phyloP scores from a whole-genome alignment of 345 rosid species.

The Barbarea vulgaris region DNA sequence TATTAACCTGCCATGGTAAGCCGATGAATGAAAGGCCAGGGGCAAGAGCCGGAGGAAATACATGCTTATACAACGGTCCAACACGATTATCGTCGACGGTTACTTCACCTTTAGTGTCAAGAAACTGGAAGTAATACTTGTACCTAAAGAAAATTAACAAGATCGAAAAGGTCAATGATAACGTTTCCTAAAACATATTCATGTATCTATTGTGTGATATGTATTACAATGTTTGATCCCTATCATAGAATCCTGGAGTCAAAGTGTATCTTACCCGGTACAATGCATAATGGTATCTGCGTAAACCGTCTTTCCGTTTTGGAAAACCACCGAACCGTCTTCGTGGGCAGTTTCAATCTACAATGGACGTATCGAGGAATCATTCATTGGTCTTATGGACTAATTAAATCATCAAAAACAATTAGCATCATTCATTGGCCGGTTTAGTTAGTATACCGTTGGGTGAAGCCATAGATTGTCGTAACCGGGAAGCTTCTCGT shows the following conservation, averaged over 20 bases:
- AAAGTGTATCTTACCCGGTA: conserved; percentile 59
- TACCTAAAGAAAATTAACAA: conserved; percentile 50
- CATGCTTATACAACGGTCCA: conserved; percentile 80
- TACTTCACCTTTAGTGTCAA: conserved; percentile 71
- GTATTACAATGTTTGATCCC: background rate
- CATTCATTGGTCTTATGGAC: background rate
- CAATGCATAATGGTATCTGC: conserved; percentile 80
- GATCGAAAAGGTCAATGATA: background rate
- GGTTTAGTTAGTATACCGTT: conserved; percentile 53
- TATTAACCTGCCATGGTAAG: conserved; percentile 75
- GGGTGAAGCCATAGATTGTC: conserved; percentile 81
- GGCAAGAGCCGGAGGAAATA: conserved; percentile 74
- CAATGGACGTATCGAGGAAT: conserved; percentile 6
- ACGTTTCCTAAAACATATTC: background rate
- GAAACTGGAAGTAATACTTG: conserved; percentile 90
- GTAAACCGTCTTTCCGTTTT: conserved; percentile 50
- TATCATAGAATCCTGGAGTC: background rate
- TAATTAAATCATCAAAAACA: background rate
- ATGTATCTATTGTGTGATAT: background rate
- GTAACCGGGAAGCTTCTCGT: conserved; percentile 52
- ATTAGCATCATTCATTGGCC: background rate
- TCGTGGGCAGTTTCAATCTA: conserved; percentile 63
- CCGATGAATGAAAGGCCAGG: conserved; percentile 85
- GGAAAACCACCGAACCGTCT: conserved; percentile 69
- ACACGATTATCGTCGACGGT: conserved; percentile 83